Evolutionary conservation across 192 early-diverging fungal genomes (phyloP), one percentile per base, ranked within the genome.

Genomic region (Entomortierella beljakovae): DNA sequence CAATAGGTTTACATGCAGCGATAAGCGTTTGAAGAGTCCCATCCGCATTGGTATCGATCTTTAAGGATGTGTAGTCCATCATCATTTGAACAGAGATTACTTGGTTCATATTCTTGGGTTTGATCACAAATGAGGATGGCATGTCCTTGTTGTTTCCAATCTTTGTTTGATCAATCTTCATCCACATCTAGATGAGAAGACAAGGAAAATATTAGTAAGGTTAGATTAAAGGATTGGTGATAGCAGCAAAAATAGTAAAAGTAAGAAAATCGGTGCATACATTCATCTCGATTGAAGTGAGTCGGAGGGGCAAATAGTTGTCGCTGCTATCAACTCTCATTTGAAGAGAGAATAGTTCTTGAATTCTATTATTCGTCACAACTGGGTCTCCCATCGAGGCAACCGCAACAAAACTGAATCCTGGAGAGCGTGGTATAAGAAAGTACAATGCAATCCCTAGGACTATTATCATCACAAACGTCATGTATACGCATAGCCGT

Each of bases 31-130:
- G 67, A n/a, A 65, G 48, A 22, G 61, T 70, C 1, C 67, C 67
- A 33, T 79, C 75, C 2, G 67, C 61, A 48, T 69, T 79, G 48
- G 68, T 70, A 51, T 79, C 67, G n/a, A 79, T 52, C 48, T 22
- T 53, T 15, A 61, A 50, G 6, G 75, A 79, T 15, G 61, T 63
- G 26, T 70, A 79, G 50, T 79, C 68, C 18, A 79, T 25, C 11
- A 42, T 49, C 75, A 79, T 79, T 11, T 66, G 75, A 16, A 79
- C 8, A 1, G 75, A 79, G 51, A 79, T 70, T 13, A 42, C 33
- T n/a, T 64, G 62, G 28, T 65, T 29, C 13, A 20, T n/a, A n/a
- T n/a, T 26, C 59, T 46, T 57, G 9, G 75, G 67, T 35, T 56
- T 53, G 57, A 79, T 69, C 1, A 46, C 35, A 22, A 65, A 68